Evolutionary conservation across 805 yeast genomes (phyloP).

Genomic region (Priceomyces melissophilus): DNA sequence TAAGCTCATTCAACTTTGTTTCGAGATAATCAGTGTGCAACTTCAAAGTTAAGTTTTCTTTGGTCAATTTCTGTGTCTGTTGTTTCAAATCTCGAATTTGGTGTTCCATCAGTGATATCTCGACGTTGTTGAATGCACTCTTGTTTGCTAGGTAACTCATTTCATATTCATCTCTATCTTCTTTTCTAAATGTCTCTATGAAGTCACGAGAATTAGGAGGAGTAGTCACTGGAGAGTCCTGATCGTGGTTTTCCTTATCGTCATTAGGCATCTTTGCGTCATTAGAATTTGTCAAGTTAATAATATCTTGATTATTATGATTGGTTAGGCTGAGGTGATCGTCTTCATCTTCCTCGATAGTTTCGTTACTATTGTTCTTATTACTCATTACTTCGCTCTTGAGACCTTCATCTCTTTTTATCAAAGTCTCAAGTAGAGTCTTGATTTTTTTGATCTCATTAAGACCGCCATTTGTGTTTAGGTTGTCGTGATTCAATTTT

Average conservation of each 20-base stretch:
- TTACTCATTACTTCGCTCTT: constrained; percentile 1
- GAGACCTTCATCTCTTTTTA: constrained; percentile 1
- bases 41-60: constrained; percentile 8
- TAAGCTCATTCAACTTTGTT: constrained; percentile 3
- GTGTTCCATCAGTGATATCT: constrained; percentile 2
- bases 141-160: constrained; percentile 11
- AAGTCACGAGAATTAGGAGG: constrained; percentile 31
- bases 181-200: constrained; percentile 1
- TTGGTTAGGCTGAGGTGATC: constrained; percentile 15
- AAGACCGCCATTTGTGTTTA: constrained; percentile 13
- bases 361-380: constrained; percentile 2
- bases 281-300: not conserved
- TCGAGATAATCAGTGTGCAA: constrained; percentile 7
- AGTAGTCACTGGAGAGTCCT: constrained; percentile 28
- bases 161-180: constrained; percentile 5
- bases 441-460: constrained; percentile 15
- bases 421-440: constrained; percentile 6
- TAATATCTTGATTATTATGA: not conserved
- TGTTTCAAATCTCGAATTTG: constrained; percentile 10
- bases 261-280: constrained; percentile 6
- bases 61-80: constrained; percentile 7
- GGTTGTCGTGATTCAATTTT: not conserved
- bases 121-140: constrained; percentile 2
- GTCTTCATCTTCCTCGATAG: constrained; percentile 10
- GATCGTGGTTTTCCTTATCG: constrained; percentile 5